Evolutionary conservation across 441 rosid species (phyloP).

Genomic region (Pelargonium myrrhifolium): DNA sequence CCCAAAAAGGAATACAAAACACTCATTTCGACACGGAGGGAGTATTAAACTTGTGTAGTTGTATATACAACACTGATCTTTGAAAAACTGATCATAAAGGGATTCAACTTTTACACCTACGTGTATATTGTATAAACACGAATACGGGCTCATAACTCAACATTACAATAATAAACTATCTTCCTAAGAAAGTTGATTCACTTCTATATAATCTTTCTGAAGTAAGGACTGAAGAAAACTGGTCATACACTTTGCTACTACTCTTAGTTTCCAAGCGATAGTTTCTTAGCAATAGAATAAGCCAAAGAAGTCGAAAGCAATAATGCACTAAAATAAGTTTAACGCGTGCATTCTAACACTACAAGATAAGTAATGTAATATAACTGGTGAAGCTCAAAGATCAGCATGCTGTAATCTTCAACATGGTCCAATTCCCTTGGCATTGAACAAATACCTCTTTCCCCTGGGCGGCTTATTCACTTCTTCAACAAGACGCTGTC

Average conservation of each 20-base stretch:
- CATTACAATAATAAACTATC: conserved; percentile 1
- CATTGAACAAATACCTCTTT: conserved; percentile 48
- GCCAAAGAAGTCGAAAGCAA: conserved; percentile 9
- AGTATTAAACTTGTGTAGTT: background rate
- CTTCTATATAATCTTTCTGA: conserved; percentile 5
- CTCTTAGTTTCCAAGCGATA: background rate
- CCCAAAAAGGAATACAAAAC: no score
- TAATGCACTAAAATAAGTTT: background rate
- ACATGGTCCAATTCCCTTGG: conserved; percentile 4
- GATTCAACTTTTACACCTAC: background rate
- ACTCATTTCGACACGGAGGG: no score
- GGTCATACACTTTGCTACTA: background rate
- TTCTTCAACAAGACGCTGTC: conserved; percentile 62
- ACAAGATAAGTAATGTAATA: background rate
- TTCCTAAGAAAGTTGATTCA: background rate
- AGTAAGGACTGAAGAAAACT: conserved; percentile 4
- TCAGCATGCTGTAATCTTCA: conserved; percentile 12
- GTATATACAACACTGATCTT: background rate
- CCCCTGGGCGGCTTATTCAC: conserved; percentile 94
- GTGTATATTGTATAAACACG: conserved; percentile 5
- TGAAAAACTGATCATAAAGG: background rate
- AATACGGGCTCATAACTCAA: conserved; percentile 1
- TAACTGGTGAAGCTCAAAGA: conserved; percentile 6
- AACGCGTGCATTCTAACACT: conserved; percentile 2
- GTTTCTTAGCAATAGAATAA: background rate